Evolutionary conservation across 2,329 filamentous ascomycete species (phyloP).

Genomic region (Colletotrichum eremochloae): DNA sequence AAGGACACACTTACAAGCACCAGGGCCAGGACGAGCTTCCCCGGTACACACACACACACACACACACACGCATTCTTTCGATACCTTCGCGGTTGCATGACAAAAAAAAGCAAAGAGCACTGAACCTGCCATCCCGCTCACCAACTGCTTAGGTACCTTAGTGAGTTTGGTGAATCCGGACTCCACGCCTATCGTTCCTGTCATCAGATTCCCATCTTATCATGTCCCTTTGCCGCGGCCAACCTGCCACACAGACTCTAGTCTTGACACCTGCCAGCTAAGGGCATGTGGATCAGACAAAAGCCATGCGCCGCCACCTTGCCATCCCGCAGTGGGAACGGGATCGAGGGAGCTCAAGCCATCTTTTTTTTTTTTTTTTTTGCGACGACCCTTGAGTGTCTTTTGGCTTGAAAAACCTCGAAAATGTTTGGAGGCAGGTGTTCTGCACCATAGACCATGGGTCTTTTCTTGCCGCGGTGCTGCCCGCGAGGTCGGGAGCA

Average conservation of each 20-base stretch:
- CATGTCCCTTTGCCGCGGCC: conserved; percentile 25
- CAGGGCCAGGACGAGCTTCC: conserved; percentile 40
- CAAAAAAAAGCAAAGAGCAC: conserved; percentile 16
- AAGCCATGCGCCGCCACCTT: conserved; percentile 12
- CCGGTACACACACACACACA: conserved; percentile 38
- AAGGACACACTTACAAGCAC: conserved; percentile 27
- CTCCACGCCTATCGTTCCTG: conserved; percentile 13
- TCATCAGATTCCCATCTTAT: conserved; percentile 30
- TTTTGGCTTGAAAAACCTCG: conserved; percentile 1
- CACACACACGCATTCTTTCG: conserved; percentile 15
- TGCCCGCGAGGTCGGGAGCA: conserved; percentile 24
- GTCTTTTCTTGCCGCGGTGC: conserved; percentile 18
- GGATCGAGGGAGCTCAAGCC: neutral
- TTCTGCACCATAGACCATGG: conserved; percentile 3
- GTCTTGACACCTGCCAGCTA: conserved; percentile 21
- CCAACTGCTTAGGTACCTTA: neutral
- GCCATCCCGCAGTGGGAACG: conserved; percentile 18
- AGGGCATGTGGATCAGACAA: conserved; percentile 24
- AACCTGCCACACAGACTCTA: conserved; percentile 15
- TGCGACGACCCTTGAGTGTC: conserved; percentile 6
- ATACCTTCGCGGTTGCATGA: conserved; percentile 18
- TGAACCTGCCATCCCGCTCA: conserved; percentile 25
- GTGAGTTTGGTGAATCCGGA: conserved; percentile 9
- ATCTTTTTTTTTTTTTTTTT: neutral
- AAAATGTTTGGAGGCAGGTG: neutral